Percentiles rank a stretch among this genome's conserved stretches.
Conservation (phyloP, 176 grass and related monocot species). For the Musa troglodytarum region DNA sequence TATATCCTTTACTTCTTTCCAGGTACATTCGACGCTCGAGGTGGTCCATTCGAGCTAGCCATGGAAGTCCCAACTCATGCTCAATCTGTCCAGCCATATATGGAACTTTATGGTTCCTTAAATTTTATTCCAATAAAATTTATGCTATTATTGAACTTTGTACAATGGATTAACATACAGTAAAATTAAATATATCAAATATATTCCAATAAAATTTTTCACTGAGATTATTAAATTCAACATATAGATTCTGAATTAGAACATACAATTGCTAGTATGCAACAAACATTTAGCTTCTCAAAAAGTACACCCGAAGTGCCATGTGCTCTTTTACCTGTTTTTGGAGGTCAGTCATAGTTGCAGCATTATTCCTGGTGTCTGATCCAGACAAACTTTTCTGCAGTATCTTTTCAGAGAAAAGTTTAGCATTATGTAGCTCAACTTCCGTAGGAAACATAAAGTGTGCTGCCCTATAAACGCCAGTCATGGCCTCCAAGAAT, state of each 20-base stretch:
- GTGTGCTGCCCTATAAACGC: background rate
- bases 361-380: background rate
- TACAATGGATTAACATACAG: no score
- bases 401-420: background rate
- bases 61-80: background rate
- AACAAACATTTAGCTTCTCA: no score
- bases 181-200: no score
- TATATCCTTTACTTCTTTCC: background rate
- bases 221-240: no score
- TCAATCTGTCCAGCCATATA: background rate
- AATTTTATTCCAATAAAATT: no score
- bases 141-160: no score
- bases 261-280: background rate
- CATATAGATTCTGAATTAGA: background rate
- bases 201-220: no score
- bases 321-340: background rate
- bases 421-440: background rate
- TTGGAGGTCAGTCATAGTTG: background rate
- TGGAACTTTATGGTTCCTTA: background rate
- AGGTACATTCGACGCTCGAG: background rate
- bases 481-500: background rate
- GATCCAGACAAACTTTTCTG: background rate
- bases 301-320: no score
- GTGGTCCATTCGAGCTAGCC: constrained; percentile 6
- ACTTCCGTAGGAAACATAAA: background rate